These are phyloP conservation scores for Aspergillus uvarum DNA, from an alignment of 2,329 filamentous ascomycete species.

Conservation along the genomic window DNA sequence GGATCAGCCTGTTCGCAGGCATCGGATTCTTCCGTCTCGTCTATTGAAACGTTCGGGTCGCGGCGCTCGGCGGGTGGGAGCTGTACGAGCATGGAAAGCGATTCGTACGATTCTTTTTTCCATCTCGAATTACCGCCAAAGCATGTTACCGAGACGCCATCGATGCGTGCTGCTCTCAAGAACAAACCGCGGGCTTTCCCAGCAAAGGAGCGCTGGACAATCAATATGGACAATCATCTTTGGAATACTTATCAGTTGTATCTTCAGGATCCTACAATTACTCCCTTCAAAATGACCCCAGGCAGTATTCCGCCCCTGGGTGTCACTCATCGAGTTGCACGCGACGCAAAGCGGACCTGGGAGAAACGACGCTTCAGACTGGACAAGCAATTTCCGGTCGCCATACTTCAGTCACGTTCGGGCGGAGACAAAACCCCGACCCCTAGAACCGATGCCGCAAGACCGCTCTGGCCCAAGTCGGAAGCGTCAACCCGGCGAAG, in stretches of 20 bases:
- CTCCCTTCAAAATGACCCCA: conserved; percentile 66
- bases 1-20: conserved; percentile 58
- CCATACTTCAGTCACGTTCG: conserved; percentile 38
- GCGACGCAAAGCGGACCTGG: conserved; percentile 63
- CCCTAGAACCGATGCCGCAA: conserved; percentile 28
- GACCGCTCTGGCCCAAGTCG: conserved; percentile 55
- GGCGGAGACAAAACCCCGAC: conserved; percentile 52
- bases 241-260: conserved; percentile 67
- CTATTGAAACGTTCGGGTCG: conserved; percentile 57
- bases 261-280: conserved; percentile 64
- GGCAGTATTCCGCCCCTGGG: conserved; percentile 64
- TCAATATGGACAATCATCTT: conserved; percentile 65
- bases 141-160: conserved; percentile 40
- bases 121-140: conserved; percentile 42
- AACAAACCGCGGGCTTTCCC: conserved; percentile 25
- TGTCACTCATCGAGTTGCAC: conserved; percentile 62
- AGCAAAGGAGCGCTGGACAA: conserved; percentile 51
- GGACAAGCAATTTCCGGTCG: conserved; percentile 18
- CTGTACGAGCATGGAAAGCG: conserved; percentile 62
- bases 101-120: conserved; percentile 57
- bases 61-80: conserved; percentile 59
- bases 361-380: conserved; percentile 44
- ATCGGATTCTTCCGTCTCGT: conserved; percentile 64
- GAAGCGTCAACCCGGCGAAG: conserved; percentile 59
- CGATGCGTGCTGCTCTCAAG: conserved; percentile 31